Base-by-base conservation (phyloP, 2,329 filamentous ascomycete genomes). In the Pseudopyrenochaeta lycopersici region DNA sequence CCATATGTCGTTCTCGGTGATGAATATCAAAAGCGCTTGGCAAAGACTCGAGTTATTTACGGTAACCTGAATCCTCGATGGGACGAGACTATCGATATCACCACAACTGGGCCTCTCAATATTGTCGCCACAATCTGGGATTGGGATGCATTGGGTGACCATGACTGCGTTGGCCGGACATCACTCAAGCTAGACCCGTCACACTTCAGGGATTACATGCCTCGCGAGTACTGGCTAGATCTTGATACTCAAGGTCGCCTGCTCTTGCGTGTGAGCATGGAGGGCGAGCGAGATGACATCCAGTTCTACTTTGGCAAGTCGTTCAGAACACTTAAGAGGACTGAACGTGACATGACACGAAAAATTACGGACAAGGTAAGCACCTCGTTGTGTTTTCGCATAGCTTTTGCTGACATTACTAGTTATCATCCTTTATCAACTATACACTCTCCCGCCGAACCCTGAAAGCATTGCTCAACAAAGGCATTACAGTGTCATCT, bases 261-360 rank as follows among this genome's bases (percentile, higher is more conserved):
- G 29, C 78, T 99, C 52, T 85, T 99, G 46, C 86, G 94, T 58
- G 92, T 99, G 46, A 97, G 92, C 72, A 99, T 99, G 95, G 95
- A 99, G 78, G 95, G 95, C 46, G 95, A 99, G 78, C 86, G 95
- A 58, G 95, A 99, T 72, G 95, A 99, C 72, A 99, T 99, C 53
- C 91, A 97, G 69, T 99, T 99, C 76, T 94, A 97, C 71, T 98
- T 98, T 76, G 95, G 93, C 66, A 98, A 97, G 77, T 91, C 95
- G 21, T 99, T 99, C 80, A 86, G 95, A 41, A 92, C 94, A 55
- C 82, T 99, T 64, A 98, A 98, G 82, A 87, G 95, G 63, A 96
- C 94, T 0, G 94, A 99, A 78, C 86, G 94, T 68, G 95, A 99
- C 75, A 99, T 99, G 95, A 96, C 96, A 49, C 87, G 95, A 57